Base-by-base conservation (phyloP, 208 protist genomes). In the Crithidia thermophila region DNA sequence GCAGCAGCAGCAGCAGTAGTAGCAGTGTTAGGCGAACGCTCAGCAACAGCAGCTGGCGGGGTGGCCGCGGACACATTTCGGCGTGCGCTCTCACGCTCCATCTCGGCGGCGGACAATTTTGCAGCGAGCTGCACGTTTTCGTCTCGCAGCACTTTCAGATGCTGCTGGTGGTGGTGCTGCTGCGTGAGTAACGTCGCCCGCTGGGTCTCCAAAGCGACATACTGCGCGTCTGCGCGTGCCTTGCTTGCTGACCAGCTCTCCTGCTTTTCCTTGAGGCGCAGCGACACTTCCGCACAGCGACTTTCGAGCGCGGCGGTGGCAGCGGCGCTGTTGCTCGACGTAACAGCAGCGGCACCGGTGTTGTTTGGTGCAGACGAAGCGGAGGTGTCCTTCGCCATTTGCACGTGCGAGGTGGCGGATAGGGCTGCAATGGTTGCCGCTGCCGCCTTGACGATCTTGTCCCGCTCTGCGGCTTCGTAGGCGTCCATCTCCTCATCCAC, bases 401-500 rank as follows among this genome's bases (percentile, higher is more conserved):
- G 40, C 16, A 46, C 40, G 40, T 18, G 20, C 16, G 16, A 18
- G 16, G 40, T 46, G 0, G 40, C 13, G 40, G 40, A 20, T 9
- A 7, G 18, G 13, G 40, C 9, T 57, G 28, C 20, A 21, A 56
- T 25, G 14, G 61, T 43, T 16, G 64, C 18, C 25, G 25, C 55
- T 23, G 61, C 50, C 0, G 62, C 39, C 9, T 36, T 30, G 37
- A 72, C 65, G 1, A 85, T 72, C 25, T 76, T 67, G 58, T 75
- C 30, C 21, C 55, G 62, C 57, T 83, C 70, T 13, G 68, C 68
- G 20, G 47, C 39, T 52, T 80, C 79, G 55, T 85, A 88, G 36
- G 79, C 75, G 14, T 43, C 21, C 42, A 90, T 79, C 62, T 93
- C 84, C 53, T 89, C 77, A 18, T 90, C 82, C 23, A 90, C 75